These are phyloP conservation scores for Candida insectalens DNA, from an alignment of 805 yeast genomes.

Conservation along the genomic window DNA sequence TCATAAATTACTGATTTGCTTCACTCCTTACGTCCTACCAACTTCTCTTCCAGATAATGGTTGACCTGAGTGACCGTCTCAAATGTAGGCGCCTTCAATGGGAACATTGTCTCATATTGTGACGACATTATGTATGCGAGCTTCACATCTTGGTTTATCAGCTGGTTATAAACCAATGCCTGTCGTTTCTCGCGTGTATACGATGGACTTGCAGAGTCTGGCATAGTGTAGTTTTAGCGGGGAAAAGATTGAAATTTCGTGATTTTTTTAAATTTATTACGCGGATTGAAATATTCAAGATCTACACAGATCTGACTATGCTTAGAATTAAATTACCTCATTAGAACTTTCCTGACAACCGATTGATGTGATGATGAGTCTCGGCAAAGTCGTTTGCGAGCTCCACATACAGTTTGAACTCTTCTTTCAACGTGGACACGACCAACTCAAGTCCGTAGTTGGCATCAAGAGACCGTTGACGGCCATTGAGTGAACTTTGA, in stretches of 20 bases:
- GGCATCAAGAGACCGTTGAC: conserved; percentile 18
- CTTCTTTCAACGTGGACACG: conserved; percentile 55
- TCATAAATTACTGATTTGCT: neutral
- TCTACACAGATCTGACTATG: no score
- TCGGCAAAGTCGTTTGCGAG: conserved; percentile 67
- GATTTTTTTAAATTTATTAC: no score
- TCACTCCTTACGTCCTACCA: neutral
- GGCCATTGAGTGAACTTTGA: conserved; percentile 21
- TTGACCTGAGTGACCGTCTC: neutral
- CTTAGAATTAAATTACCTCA: no score
- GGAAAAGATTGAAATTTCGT: neutral
- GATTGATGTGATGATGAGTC: conserved; percentile 44
- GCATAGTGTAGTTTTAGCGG: no score
- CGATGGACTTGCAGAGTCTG: neutral
- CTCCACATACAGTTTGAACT: conserved; percentile 64
- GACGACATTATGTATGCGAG: conserved; percentile 9
- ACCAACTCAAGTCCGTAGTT: conserved; percentile 37
- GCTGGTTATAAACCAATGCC: conserved; percentile 8
- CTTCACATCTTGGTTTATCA: conserved; percentile 12
- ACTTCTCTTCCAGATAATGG: neutral
- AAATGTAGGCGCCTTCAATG: neutral
- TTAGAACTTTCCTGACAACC: conserved; percentile 12
- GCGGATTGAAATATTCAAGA: neutral
- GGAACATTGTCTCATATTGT: conserved; percentile 10
- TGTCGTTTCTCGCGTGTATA: conserved; percentile 5